A percentile compares a stretch with the other conserved stretches of the same genome.
phyloP scores from a whole-genome alignment of 73 alveolate species.

The Tetrahymena thermophila region DNA sequence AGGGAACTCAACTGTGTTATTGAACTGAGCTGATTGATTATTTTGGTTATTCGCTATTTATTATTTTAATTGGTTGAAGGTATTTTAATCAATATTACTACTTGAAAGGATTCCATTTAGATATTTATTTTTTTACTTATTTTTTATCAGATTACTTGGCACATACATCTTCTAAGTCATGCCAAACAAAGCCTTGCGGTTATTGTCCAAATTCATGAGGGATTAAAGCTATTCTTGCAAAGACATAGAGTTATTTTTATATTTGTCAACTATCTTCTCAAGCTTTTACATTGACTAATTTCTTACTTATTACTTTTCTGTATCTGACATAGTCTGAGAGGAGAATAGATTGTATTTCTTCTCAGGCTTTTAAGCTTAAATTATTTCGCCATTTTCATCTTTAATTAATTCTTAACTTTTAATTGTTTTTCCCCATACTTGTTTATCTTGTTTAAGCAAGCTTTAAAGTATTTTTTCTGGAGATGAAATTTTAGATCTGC shows the following conservation, averaged over 20 bases:
- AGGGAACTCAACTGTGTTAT: not conserved
- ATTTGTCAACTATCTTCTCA: not conserved
- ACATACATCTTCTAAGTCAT: not conserved
- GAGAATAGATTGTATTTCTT: not conserved
- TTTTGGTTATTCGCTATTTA: not conserved
- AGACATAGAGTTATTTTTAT: not conserved
- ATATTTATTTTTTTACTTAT: not conserved
- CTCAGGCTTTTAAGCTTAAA: not conserved
- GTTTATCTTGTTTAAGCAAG: not conserved
- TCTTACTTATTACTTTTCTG: not conserved
- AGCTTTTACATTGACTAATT: not conserved
- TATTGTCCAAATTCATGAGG: not conserved
- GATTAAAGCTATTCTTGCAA: not conserved
- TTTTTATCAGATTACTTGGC: not conserved
- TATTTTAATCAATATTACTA: not conserved
- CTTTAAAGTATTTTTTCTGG: not conserved
- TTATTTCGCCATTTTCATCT: not conserved
- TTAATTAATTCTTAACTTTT: not conserved
- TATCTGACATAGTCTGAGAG: not conserved
- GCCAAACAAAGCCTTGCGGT: not conserved
- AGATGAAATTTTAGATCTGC: not conserved
- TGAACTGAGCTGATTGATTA: not conserved
- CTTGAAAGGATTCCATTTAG: not conserved
- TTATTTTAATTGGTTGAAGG: not conserved
- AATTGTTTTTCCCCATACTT: not conserved